phyloP scores from a whole-genome alignment of 1,284 basidiomycete species.

The Cystobasidium sp. region DNA sequence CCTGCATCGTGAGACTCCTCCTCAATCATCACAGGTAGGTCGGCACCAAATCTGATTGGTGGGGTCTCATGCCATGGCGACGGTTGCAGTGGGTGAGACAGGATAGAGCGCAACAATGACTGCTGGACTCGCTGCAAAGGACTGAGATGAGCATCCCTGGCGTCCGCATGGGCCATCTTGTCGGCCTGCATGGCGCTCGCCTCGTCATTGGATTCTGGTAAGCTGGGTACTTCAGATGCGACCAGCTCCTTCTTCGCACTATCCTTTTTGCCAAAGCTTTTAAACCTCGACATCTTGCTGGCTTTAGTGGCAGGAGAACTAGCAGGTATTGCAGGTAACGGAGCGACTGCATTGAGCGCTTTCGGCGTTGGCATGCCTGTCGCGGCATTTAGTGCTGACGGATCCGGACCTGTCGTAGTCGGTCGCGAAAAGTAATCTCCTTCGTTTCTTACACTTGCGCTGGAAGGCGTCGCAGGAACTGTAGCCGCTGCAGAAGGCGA shows the following conservation, averaged over 20 bases:
- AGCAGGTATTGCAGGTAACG: constrained; percentile 2
- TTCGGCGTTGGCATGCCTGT: constrained; percentile 33
- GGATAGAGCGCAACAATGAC: constrained; percentile 66
- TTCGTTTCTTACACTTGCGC: constrained; percentile 10
- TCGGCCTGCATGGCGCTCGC: background rate
- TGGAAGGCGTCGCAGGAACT: constrained; percentile 23
- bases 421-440: constrained; percentile 41
- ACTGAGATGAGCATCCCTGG: constrained; percentile 45
- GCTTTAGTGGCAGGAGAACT: constrained; percentile 55
- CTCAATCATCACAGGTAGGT: constrained; percentile 75
- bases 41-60: constrained; percentile 65
- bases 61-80: constrained; percentile 76
- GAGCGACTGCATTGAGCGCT: background rate
- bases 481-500: constrained; percentile 22
- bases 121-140: constrained; percentile 58
- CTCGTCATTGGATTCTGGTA: background rate
- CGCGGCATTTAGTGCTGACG: background rate
- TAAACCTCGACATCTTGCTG: constrained; percentile 71
- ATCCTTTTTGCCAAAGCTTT: constrained; percentile 66
- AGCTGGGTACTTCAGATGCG: background rate
- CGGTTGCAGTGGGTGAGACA: constrained; percentile 71
- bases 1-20: constrained; percentile 74
- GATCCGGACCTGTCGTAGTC: background rate
- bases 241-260: constrained; percentile 60
- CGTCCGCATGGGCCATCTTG: constrained; percentile 4